A percentile compares a stretch with the other conserved stretches of the same genome.
phyloP scores from a whole-genome alignment of 352 stramenopile genomes.

The Phytophthora macrochlamydospora region DNA sequence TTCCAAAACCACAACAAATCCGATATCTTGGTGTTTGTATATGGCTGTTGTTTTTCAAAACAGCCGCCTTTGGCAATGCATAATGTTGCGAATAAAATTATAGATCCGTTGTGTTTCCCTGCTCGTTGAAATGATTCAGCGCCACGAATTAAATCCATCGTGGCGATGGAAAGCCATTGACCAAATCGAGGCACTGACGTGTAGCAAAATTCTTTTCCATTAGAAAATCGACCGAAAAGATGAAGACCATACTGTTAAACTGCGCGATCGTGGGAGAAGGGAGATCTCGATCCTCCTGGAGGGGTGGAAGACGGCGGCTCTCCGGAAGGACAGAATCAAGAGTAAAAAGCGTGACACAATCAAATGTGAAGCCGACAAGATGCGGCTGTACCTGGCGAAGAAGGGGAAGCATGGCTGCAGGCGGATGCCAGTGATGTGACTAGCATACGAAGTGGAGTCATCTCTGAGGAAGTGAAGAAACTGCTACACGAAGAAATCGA shows the following conservation, averaged over 20 bases:
- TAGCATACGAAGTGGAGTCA: constrained; percentile 17
- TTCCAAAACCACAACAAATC: constrained; percentile 35
- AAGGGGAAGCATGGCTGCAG: background rate
- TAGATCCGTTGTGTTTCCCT: too few species aligned
- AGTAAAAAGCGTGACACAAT: background rate
- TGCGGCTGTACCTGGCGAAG: background rate
- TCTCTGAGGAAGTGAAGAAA: constrained; percentile 14
- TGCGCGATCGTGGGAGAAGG: too few species aligned
- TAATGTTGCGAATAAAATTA: too few species aligned
- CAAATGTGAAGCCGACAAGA: background rate
- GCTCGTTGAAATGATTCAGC: too few species aligned
- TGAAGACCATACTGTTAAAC: too few species aligned
- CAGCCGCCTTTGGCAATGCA: too few species aligned
- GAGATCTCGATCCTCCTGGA: too few species aligned
- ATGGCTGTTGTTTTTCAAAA: background rate
- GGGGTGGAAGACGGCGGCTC: background rate
- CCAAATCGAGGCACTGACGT: too few species aligned
- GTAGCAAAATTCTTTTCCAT: too few species aligned
- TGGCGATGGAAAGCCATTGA: too few species aligned
- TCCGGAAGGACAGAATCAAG: background rate
- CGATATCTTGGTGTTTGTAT: constrained; percentile 32
- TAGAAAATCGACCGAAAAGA: too few species aligned
- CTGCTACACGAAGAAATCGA: constrained; percentile 14
- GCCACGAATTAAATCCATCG: too few species aligned
- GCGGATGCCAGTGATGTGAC: constrained; percentile 12